Evolutionary conservation across 805 yeast genomes (phyloP), one percentile per base, ranked within the genome.

Genomic region (Pichia nakasei): DNA sequence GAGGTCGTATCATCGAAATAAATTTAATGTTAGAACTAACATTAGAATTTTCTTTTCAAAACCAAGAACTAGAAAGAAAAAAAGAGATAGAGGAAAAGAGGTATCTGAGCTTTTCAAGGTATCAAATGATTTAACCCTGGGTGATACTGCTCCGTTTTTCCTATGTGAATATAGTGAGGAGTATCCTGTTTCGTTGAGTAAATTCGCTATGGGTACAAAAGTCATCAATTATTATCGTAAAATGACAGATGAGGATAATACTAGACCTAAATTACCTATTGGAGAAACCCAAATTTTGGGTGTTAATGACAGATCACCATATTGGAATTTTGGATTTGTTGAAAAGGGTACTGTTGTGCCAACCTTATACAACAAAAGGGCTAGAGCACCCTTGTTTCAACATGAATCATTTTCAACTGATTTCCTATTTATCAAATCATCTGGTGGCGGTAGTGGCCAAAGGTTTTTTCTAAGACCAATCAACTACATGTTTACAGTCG

Each of bases 291-390:
- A 85, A 64, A 96, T 93, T 3, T 68, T 93, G 32, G 97, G 96
- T n/a, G 85, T 86, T 1, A 96, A 89, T 59, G 98, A 93, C 64
- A 75, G 94, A 54, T 85, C 96, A 8, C 97, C 98, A 12, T 93
- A 93, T 60, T 93, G 98, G 97, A 93, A 89, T 61, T 93, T 88
- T 67, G 98, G 98, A 1, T 85, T 84, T 65, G 97, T 93, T 8
- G 96, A 87, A 38, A 85, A 88, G 3, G 98, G 98, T 3, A 86
- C 83, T 53, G 78, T 87, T 44, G 96, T 89, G 3, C 97, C 97
- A 1, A 85, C 98, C 0, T 66, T 91, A 38, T 93, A 93, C 66
- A 93, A 91, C 60, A 84, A 87, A 55, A 82, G 93, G 83, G 62
- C 83, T 5, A 68, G 98, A 48, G 97, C 98, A 0, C 98, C 98